These are phyloP conservation scores for Pyrenochaeta sp. DNA, from an alignment of 2,329 filamentous ascomycete genomes.

Conservation along the genomic window DNA sequence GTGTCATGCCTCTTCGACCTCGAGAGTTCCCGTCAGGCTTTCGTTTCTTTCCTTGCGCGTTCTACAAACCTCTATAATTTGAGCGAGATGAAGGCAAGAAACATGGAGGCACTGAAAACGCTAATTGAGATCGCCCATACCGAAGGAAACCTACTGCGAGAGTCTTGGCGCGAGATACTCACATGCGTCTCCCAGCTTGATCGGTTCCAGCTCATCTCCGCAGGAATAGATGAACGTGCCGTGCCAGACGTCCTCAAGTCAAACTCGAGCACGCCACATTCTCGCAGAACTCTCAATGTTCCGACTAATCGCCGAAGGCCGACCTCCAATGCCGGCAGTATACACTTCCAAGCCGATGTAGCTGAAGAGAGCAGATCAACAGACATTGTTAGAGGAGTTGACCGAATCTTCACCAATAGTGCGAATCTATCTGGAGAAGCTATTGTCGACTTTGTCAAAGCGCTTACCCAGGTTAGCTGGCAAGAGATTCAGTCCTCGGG, in stretches of 20 bases:
- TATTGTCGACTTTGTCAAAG: slow-evolving; percentile 93
- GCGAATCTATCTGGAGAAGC: slow-evolving; percentile 92
- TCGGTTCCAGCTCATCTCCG: slow-evolving; percentile 91
- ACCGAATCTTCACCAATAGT: slow-evolving; percentile 96
- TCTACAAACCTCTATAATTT: slow-evolving; percentile 96
- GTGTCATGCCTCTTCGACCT: slow-evolving; percentile 94
- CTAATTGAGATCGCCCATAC: slow-evolving; percentile 91
- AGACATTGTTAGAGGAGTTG: slow-evolving; percentile 90
- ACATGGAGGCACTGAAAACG: slow-evolving; percentile 91
- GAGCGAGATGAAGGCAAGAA: slow-evolving; percentile 93
- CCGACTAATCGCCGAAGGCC: slow-evolving; percentile 61
- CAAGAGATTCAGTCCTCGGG: slow-evolving; percentile 98
- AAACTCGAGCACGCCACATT: slow-evolving; percentile 67
- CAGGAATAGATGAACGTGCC: slow-evolving; percentile 90
- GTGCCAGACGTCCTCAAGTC: slow-evolving; percentile 87
- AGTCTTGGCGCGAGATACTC: slow-evolving; percentile 94
- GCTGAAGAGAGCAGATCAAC: slow-evolving; percentile 92
- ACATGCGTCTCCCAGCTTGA: slow-evolving; percentile 97
- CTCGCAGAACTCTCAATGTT: slow-evolving; percentile 73
- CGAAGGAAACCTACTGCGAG: slow-evolving; percentile 87
- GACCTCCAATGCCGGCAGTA: slow-evolving; percentile 56
- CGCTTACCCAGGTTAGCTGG: slow-evolving; percentile 96
- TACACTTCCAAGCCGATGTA: slow-evolving; percentile 74
- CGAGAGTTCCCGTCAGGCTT: slow-evolving; percentile 91
- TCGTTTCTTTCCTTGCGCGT: slow-evolving; percentile 90